phyloP scores from a whole-genome alignment of 768 basidiomycete genomes.

The Clitopilus hobsonii region DNA sequence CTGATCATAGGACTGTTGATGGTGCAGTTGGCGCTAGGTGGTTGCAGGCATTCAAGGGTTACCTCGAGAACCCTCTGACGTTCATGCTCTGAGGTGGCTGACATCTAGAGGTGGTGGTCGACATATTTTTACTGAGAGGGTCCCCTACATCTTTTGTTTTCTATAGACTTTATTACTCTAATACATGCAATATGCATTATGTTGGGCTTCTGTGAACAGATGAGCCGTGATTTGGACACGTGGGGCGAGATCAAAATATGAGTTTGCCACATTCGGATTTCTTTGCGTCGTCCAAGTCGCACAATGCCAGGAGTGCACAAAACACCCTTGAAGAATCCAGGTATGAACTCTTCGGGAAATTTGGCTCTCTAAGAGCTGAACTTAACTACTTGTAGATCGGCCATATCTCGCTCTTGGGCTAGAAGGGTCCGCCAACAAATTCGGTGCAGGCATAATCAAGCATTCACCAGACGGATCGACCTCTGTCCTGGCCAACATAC shows the following conservation, averaged over 20 bases:
- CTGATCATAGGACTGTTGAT: conserved; percentile 94
- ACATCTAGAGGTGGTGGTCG: background rate
- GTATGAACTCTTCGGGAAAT: conserved; percentile 17
- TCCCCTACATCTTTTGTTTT: background rate
- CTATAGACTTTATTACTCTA: background rate
- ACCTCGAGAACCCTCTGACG: conserved; percentile 93
- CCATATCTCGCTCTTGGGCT: conserved; percentile 88
- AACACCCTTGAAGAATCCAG: conserved; percentile 27
- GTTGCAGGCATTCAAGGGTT: conserved; percentile 91
- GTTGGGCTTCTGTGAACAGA: too few species aligned
- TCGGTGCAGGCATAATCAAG: conserved; percentile 89
- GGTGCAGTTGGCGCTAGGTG: conserved; percentile 94
- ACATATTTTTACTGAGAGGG: conserved; percentile 1
- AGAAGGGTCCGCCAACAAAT: conserved; percentile 97
- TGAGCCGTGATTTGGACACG: too few species aligned
- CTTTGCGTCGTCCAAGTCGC: background rate
- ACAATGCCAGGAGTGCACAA: conserved; percentile 22
- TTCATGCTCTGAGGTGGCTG: conserved; percentile 78
- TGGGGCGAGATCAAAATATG: background rate
- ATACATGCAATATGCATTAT: conserved; percentile 4
- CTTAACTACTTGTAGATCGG: conserved; percentile 36
- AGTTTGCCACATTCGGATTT: background rate
- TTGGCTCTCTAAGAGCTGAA: conserved; percentile 2
- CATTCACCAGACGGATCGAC: conserved; percentile 73
- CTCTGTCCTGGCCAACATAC: conserved; percentile 82